Evolutionary conservation across 768 basidiomycete species (phyloP), one percentile per base, ranked within the genome.

Genomic region (Sporobolomyces phaffii): DNA sequence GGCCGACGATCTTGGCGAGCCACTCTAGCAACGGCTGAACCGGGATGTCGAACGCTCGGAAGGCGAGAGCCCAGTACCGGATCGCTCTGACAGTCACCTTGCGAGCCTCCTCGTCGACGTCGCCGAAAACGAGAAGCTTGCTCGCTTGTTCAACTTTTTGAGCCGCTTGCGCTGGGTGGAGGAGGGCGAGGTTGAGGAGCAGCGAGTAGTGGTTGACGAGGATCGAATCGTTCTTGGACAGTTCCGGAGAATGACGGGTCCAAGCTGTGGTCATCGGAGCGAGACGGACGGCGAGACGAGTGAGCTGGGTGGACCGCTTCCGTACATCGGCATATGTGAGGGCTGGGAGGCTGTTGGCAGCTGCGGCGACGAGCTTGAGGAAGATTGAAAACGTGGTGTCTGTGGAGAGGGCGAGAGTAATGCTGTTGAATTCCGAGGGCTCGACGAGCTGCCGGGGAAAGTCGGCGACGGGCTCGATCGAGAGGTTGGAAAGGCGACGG

Each of bases 351-450:
- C 79, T 78, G 17, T 80, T 77, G 2, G 80, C 80, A 0, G 87
- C 86, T 49, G 84, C 83, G n/a, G 86, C 83, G 38, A 92, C 80
- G 60, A 96, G 81, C 76, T 91, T 90, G 49, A 94, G 80, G 74
- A 91, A 89, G 9, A 89, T 75, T n/a, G 84, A 81, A 74, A 87
- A 92, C 2, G 88, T 84, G 2, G 87, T 84, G 72, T 94, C 92
- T 22, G 77, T 76, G 22, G 78, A 76, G 8, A 60, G 64, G 31
- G 84, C 81, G 54, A 81, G 80, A 24, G 80, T 77, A 22, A 79
- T 17, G 15, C 22, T 22, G 22, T 15, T 29, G 29, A 80, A 79
- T 8, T 82, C 70, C 50, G 90, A 80, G 77, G 91, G 96, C 24
- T 78, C 77, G 18, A 54, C 47, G 5, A 75, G 53, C 45, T 70